Evolutionary conservation across 257 asterid genomes (phyloP).

Genomic region (Gynochthodes officinalis): DNA sequence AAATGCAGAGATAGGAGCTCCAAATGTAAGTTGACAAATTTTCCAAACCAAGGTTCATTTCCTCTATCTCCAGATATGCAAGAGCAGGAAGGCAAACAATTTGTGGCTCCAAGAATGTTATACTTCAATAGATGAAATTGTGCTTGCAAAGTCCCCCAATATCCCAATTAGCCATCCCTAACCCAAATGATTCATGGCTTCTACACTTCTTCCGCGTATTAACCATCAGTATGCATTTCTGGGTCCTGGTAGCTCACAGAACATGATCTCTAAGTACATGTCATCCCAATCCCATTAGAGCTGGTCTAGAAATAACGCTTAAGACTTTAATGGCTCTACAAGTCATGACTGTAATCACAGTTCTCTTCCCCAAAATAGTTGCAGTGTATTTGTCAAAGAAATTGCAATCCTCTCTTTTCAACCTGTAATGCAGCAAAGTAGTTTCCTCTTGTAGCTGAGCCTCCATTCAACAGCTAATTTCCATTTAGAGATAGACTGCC

Average conservation of each 20-base stretch:
- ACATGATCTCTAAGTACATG: not conserved
- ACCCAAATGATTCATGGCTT: too few species aligned
- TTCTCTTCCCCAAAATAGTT: not conserved
- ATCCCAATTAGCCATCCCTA: not conserved
- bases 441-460: constrained; percentile 47
- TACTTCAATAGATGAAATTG: too few species aligned
- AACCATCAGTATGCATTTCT: not conserved
- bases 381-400: not conserved
- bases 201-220: too few species aligned
- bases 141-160: not conserved
- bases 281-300: not conserved
- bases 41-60: too few species aligned
- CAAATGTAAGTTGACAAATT: too few species aligned
- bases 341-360: too few species aligned
- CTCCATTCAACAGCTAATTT: constrained; percentile 70
- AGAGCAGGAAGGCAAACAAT: too few species aligned
- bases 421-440: constrained; percentile 42
- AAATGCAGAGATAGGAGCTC: too few species aligned
- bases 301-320: not conserved
- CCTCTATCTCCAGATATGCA: too few species aligned
- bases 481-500: constrained; percentile 48
- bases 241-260: not conserved
- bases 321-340: not conserved
- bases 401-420: constrained; percentile 29
- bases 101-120: too few species aligned